Evolutionary conservation across 768 basidiomycete genomes (phyloP).

Genomic region (Cubamyces lactineus): DNA sequence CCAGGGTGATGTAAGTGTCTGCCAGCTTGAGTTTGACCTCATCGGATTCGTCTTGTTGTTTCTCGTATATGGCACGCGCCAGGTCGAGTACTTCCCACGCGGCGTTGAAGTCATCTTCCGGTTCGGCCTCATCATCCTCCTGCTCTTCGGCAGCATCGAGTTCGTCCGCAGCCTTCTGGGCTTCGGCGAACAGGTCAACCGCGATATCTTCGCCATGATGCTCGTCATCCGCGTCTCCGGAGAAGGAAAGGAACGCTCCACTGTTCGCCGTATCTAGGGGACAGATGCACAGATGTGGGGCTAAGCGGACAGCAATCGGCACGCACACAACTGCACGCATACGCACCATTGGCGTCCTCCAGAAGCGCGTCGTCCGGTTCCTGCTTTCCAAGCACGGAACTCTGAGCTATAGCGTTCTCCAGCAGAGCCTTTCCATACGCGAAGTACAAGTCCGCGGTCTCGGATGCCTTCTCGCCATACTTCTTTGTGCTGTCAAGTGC

Average conservation of each 20-base stretch:
- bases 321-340: neutral
- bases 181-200: conserved; percentile 68
- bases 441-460: conserved; percentile 87
- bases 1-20: conserved; percentile 87
- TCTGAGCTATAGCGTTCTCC: conserved; percentile 88
- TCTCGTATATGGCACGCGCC: conserved; percentile 84
- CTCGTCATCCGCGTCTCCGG: conserved; percentile 77
- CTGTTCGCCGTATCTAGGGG: conserved; percentile 40
- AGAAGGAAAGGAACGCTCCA: conserved; percentile 74
- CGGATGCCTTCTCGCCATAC: conserved; percentile 78
- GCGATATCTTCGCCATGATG: conserved; percentile 48
- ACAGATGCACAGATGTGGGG: neutral
- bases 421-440: conserved; percentile 91
- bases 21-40: conserved; percentile 80
- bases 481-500: conserved; percentile 59
- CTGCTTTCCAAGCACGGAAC: conserved; percentile 87
- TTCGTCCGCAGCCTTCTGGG: conserved; percentile 49
- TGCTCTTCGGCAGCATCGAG: conserved; percentile 56
- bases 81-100: conserved; percentile 98
- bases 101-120: conserved; percentile 97
- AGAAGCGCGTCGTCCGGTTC: conserved; percentile 55
- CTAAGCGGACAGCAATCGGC: neutral
- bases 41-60: conserved; percentile 60
- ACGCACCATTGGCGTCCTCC: conserved; percentile 45
- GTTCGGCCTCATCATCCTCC: conserved; percentile 73